Conservation (phyloP, 2,329 filamentous ascomycete species). For the Sporothrix pseudoabietina region DNA sequence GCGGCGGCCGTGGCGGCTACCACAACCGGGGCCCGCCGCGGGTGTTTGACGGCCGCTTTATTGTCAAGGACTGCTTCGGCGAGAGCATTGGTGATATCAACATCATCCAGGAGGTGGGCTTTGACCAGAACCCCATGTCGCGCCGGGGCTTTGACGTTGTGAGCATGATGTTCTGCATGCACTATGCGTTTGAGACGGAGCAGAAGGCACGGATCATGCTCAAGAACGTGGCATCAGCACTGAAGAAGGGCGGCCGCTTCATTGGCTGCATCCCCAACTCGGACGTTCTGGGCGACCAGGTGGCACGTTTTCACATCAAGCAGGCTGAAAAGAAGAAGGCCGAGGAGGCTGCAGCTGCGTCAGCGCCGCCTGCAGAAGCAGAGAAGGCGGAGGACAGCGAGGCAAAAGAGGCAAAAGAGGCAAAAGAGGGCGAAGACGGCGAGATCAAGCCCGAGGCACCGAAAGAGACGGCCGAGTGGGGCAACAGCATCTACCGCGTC, state of each 20-base stretch:
- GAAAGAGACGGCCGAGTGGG: constrained; percentile 75
- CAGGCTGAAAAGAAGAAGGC: constrained; percentile 44
- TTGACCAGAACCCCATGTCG: constrained; percentile 72
- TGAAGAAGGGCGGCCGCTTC: constrained; percentile 94
- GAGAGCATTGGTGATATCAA: constrained; percentile 79
- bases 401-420: constrained; percentile 47
- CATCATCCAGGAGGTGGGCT: constrained; percentile 83
- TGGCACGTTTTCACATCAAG: constrained; percentile 69
- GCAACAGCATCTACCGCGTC: constrained; percentile 89
- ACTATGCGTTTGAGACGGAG: constrained; percentile 96
- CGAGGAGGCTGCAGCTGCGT: constrained; percentile 44
- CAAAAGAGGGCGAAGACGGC: constrained; percentile 44
- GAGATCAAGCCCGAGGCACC: constrained; percentile 52
- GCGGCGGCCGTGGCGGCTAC: constrained; percentile 55
- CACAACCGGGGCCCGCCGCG: constrained; percentile 53
- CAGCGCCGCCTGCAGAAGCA: constrained; percentile 39
- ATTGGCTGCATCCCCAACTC: constrained; percentile 97
- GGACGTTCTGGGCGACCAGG: constrained; percentile 78
- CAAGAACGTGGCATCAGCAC: constrained; percentile 81
- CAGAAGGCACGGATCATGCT: constrained; percentile 89
- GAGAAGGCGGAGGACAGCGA: constrained; percentile 41
- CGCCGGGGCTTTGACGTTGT: constrained; percentile 91
- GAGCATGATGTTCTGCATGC: constrained; percentile 99
- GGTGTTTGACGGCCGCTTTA: constrained; percentile 83
- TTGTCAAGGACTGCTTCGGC: constrained; percentile 89